Evolutionary conservation across 179 eudicot genomes (phyloP), one percentile per base, ranked within the genome.

Genomic region (Vitellaria paradoxa): DNA sequence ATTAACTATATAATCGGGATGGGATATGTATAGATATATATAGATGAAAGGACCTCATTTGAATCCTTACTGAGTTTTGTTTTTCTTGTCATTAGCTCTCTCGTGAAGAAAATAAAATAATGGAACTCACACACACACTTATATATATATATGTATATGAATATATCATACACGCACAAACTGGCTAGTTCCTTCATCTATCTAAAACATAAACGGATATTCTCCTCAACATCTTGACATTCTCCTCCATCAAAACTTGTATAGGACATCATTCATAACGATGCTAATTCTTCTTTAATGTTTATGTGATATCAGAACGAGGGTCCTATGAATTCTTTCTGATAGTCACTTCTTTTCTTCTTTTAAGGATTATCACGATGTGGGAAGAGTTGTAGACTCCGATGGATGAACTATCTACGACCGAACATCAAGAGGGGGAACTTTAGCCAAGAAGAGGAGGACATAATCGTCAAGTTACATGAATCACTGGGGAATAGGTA

Each of bases 311-410:
- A 59, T 18, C 9, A 18, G 18, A 40, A 26, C 37, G 11, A 6
- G 40, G 8, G 8, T 66, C 24, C 9, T 14, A 69, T 12, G 23
- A 56, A 30, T 11, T 18, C 9, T 4, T 7, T 71, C 49, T 9
- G 13, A 21, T 23, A n/a, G 13, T 50, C 1, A 12, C 26, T 61
- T 65, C 0, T 1, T 37, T 77, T 59, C 23, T 11, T 60, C 9
- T 46, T 42, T 77, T 0, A 60, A 78, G 84, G 81, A 46, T 57
- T 78, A 23, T 52, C 77, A 10, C 61, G 81, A 62, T 81, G 81
- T 20, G 81, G 81, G 11, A 81, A 78, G 78, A 81, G 81, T 74
- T 81, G 84, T 57, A 50, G 84, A 68, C 68, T 81, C n/a, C 68
- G 83, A 56, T 81, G 83, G 83, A 56, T 77, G 77, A 81, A 81